Percentiles rank a stretch among this genome's conserved stretches.
Evolutionary conservation across 129 eudicot genomes (phyloP).

Genomic region (Dittrichia graveolens): DNA sequence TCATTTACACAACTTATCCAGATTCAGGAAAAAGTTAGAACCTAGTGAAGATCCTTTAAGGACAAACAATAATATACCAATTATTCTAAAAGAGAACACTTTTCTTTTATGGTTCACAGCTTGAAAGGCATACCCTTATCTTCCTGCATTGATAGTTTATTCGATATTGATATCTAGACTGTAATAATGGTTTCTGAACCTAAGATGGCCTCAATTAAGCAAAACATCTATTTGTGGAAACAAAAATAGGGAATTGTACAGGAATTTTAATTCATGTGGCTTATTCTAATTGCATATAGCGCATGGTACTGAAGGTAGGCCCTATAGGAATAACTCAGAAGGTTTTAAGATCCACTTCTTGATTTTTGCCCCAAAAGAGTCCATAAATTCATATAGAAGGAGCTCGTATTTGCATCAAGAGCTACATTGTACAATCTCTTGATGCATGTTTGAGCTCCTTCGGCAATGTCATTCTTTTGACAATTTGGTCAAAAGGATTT

Average conservation of each 20-base stretch:
- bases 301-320: slow-evolving; percentile 27
- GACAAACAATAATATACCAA: slow-evolving; percentile 16
- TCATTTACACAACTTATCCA: background rate
- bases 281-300: slow-evolving; percentile 27
- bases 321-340: slow-evolving; percentile 21
- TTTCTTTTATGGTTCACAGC: background rate
- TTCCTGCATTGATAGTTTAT: slow-evolving; percentile 1
- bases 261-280: slow-evolving; percentile 29
- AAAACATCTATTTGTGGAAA: slow-evolving; percentile 29
- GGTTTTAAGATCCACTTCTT: slow-evolving; percentile 2
- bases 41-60: slow-evolving; percentile 16
- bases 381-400: slow-evolving; percentile 14
- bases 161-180: slow-evolving; percentile 9
- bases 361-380: slow-evolving; percentile 10
- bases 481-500: background rate
- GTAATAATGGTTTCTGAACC: slow-evolving; percentile 17
- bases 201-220: slow-evolving; percentile 28
- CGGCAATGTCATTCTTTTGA: background rate
- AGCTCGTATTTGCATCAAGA: slow-evolving; percentile 1
- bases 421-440: background rate
- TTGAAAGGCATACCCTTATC: slow-evolving; percentile 21
- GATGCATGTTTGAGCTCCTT: slow-evolving; percentile 1
- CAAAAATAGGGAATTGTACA: slow-evolving; percentile 17
- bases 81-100: slow-evolving; percentile 15
- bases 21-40: slow-evolving; percentile 7